Percentiles rank a stretch among this genome's conserved stretches.
Conservation (phyloP, 2,329 filamentous ascomycete species). For the Hortaea werneckii region DNA sequence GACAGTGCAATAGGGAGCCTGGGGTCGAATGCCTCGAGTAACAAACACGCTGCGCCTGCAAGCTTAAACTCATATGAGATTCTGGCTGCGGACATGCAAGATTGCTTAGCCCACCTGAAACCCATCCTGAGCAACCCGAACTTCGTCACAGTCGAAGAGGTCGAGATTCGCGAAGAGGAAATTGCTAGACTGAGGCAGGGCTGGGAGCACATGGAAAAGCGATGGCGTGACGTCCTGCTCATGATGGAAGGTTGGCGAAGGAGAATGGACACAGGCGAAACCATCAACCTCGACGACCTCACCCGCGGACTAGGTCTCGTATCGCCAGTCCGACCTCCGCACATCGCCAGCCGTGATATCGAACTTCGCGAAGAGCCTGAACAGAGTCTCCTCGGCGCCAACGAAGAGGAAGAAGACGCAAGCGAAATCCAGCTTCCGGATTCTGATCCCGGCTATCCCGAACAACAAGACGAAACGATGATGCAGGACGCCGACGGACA, state of each 20-base stretch:
- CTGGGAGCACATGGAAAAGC: slow-evolving; percentile 86
- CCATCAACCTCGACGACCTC: slow-evolving; percentile 51
- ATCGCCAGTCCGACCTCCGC: slow-evolving; percentile 23
- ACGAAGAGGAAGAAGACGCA: slow-evolving; percentile 11
- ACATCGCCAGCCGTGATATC: neutral
- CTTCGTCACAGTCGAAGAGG: slow-evolving; percentile 90
- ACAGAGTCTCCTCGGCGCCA: slow-evolving; percentile 13
- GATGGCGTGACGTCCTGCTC: slow-evolving; percentile 80
- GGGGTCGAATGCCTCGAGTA: slow-evolving; percentile 8
- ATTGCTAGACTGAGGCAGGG: slow-evolving; percentile 73
- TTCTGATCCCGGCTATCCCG: neutral
- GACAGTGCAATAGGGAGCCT: slow-evolving; percentile 24
- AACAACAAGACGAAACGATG: too few species aligned
- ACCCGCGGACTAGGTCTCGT: slow-evolving; percentile 53
- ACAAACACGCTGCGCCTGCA: slow-evolving; percentile 17
- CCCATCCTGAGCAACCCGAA: slow-evolving; percentile 86
- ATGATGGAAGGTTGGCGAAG: slow-evolving; percentile 90
- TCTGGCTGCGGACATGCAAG: slow-evolving; percentile 62
- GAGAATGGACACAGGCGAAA: slow-evolving; percentile 63
- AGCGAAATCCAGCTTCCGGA: slow-evolving; percentile 15
- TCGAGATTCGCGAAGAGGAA: slow-evolving; percentile 84
- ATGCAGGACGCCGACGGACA: neutral
- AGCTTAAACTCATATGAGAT: slow-evolving; percentile 53
- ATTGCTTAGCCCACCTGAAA: slow-evolving; percentile 69
- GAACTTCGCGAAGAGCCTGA: slow-evolving; percentile 8